These are phyloP conservation scores for Rhodotorula kratochvilovae DNA, from an alignment of 768 basidiomycete species.

Conservation along the genomic window DNA sequence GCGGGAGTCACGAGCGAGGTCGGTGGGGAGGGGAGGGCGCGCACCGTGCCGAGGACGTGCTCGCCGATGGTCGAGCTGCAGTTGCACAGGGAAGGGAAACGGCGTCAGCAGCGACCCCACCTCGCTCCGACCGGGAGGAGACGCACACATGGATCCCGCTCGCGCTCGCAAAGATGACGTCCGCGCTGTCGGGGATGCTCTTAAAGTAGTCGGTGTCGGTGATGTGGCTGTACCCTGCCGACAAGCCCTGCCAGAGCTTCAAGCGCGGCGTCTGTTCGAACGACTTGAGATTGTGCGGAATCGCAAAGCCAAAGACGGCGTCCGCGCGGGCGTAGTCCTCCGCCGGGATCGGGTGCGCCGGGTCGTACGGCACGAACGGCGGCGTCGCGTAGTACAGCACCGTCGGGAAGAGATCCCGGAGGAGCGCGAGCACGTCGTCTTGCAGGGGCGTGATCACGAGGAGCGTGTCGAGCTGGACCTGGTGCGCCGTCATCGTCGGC, in stretches of 20 bases:
- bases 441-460: slow-evolving; percentile 57
- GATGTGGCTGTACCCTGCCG: slow-evolving; percentile 20
- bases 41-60: slow-evolving; percentile 11
- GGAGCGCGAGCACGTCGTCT: slow-evolving; percentile 71
- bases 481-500: slow-evolving; percentile 8
- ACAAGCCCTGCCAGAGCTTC: slow-evolving; percentile 19
- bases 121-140: background rate
- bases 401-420: slow-evolving; percentile 76
- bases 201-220: slow-evolving; percentile 12
- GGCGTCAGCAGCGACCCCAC: background rate
- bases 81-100: no score
- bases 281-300: slow-evolving; percentile 11
- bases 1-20: background rate
- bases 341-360: background rate
- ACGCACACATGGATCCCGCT: slow-evolving; percentile 28
- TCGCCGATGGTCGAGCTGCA: slow-evolving; percentile 28
- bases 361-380: background rate
- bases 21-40: no score
- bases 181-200: background rate
- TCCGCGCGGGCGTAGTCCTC: slow-evolving; percentile 7
- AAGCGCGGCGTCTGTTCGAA: slow-evolving; percentile 17
- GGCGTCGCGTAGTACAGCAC: slow-evolving; percentile 70
- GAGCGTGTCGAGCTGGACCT: slow-evolving; percentile 1
- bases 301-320: slow-evolving; percentile 18
- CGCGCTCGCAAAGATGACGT: slow-evolving; percentile 23